Conservation (phyloP, 2,329 filamentous ascomycete genomes). For the Colletotrichum theobromicola region DNA sequence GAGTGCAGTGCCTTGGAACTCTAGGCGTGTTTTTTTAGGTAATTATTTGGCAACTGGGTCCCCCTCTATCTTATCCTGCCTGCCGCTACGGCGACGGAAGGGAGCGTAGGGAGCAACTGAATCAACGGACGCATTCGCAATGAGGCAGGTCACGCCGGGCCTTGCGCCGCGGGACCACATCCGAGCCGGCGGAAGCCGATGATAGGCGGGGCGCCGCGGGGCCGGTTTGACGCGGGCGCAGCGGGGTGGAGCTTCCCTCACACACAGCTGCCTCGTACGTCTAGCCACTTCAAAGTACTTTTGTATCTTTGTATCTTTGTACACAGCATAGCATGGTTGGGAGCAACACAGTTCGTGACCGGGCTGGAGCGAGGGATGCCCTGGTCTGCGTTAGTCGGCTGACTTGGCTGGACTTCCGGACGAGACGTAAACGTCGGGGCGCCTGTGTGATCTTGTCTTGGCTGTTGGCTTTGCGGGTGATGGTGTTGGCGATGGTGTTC, state of each 20-base stretch:
- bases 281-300: background rate
- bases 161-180: background rate
- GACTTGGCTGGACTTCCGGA: slow-evolving; percentile 13
- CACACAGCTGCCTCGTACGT: background rate
- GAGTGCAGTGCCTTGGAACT: background rate
- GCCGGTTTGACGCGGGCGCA: slow-evolving; percentile 8
- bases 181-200: slow-evolving; percentile 20
- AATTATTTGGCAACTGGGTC: background rate
- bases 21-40: slow-evolving; percentile 13
- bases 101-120: background rate
- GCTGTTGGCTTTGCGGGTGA: background rate
- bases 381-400: slow-evolving; percentile 9
- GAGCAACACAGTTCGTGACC: background rate
- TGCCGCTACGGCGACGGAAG: background rate
- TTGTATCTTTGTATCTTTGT: background rate
- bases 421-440: background rate
- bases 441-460: slow-evolving; percentile 1
- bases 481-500: background rate
- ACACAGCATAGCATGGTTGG: background rate
- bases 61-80: background rate
- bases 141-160: slow-evolving; percentile 10
- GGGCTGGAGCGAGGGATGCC: background rate
- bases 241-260: background rate
- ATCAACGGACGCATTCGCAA: background rate
- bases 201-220: slow-evolving; percentile 11